phyloP scores from a whole-genome alignment of 202 grass and related monocot species.

The Brachypodium distachyon region DNA sequence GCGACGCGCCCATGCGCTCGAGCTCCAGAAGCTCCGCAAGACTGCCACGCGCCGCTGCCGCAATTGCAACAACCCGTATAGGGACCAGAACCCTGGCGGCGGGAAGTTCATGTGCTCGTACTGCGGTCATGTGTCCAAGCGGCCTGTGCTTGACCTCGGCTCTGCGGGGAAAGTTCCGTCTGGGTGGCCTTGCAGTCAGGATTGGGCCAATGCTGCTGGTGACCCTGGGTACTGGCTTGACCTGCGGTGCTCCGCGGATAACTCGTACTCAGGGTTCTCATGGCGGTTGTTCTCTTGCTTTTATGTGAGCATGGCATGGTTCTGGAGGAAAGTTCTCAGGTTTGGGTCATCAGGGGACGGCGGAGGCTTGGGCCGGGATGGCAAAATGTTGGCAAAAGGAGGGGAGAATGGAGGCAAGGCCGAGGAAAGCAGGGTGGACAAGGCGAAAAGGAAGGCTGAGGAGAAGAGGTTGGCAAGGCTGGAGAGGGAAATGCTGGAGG shows the following conservation, averaged over 20 bases:
- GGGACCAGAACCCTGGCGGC: constrained; percentile 80
- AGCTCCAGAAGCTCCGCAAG: constrained; percentile 87
- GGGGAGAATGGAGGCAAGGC: constrained; percentile 52
- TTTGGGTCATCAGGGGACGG: constrained; percentile 28
- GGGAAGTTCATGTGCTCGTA: constrained; percentile 95
- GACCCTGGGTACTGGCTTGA: constrained; percentile 44
- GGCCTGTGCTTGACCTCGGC: constrained; percentile 64
- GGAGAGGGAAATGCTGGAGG: constrained; percentile 91
- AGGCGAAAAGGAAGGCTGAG: constrained; percentile 89
- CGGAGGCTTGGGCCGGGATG: constrained; percentile 20
- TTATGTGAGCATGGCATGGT: constrained; percentile 31
- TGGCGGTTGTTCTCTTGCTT: constrained; percentile 46
- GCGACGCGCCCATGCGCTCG: constrained; percentile 54
- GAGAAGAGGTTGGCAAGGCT: constrained; percentile 75
- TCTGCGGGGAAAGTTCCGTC: constrained; percentile 22
- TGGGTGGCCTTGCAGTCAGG: constrained; percentile 66
- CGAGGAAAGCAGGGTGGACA: constrained; percentile 69
- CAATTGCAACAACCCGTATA: constrained; percentile 79
- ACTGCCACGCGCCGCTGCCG: constrained; percentile 74
- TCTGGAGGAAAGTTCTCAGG: constrained; percentile 57
- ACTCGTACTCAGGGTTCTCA: constrained; percentile 31
- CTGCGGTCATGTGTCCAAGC: constrained; percentile 85
- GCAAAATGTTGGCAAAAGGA: constrained; percentile 42
- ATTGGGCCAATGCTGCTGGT: constrained; percentile 34
- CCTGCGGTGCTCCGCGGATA: constrained; percentile 30